Conservation (phyloP, 169 alveolate genomes). For the Plasmodium gonderi region DNA sequence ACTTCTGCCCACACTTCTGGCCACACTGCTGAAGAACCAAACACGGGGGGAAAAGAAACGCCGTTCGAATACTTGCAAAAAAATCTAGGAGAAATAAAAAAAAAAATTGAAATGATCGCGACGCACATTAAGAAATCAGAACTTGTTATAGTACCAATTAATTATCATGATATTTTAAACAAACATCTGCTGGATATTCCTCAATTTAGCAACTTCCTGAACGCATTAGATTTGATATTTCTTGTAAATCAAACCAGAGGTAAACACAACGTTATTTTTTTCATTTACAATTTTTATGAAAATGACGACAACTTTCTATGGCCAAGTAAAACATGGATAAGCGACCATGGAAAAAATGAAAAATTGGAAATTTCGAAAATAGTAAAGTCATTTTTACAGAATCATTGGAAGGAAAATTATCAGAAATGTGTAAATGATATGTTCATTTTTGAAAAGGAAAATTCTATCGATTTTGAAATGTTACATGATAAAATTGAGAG, state of each 20-base stretch:
- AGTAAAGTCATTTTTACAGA: conserved; percentile 7
- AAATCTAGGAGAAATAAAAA: conserved; percentile 13
- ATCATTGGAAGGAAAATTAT: conserved; percentile 23
- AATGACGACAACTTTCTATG: conserved; percentile 1
- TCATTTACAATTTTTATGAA: conserved; percentile 23
- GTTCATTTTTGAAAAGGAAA: conserved; percentile 22
- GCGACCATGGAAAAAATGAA: conserved; percentile 9
- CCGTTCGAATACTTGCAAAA: conserved; percentile 43
- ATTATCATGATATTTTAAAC: conserved; percentile 59
- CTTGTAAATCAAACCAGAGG: background rate
- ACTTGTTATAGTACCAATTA: conserved; percentile 22
- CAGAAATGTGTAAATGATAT: background rate
- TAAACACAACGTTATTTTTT: conserved; percentile 22
- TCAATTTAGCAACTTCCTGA: conserved; percentile 24
- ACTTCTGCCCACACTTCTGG: background rate
- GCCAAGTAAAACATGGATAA: background rate
- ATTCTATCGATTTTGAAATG: conserved; percentile 1
- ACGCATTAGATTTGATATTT: conserved; percentile 4
- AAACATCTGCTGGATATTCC: conserved; percentile 34
- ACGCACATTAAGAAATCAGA: conserved; percentile 17
- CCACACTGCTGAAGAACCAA: background rate
- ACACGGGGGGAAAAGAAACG: background rate
- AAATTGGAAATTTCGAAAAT: conserved; percentile 1
- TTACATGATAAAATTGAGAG: background rate
- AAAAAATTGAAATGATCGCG: background rate